Percentiles rank a stretch among this genome's conserved stretches.
Conservation (phyloP, 306 rosid species). For the Senna siamea region DNA sequence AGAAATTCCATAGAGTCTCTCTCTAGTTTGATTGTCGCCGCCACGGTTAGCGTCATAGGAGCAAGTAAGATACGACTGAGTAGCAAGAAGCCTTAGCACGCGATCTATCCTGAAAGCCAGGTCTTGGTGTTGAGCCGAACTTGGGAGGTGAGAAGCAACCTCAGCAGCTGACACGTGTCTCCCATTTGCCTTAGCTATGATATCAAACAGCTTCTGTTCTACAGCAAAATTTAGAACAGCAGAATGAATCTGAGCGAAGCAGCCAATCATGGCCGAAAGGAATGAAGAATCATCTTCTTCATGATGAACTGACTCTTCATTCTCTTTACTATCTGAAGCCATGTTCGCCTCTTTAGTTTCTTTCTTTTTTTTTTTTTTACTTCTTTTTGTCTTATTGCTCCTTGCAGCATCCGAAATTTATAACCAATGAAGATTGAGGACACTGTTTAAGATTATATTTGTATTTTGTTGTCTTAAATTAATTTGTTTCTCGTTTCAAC, state of each 20-base stretch:
- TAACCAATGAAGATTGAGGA: no score
- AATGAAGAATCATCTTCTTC: background rate
- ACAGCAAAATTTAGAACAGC: background rate
- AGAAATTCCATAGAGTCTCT: background rate
- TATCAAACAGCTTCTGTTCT: background rate
- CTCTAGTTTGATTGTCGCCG: background rate
- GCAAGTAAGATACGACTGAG: background rate
- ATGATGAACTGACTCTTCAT: background rate
- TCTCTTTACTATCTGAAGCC: background rate
- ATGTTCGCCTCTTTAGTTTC: no score
- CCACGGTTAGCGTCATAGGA: background rate
- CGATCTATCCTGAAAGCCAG: background rate
- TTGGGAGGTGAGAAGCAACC: background rate
- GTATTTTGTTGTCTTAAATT: no score
- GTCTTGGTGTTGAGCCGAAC: background rate
- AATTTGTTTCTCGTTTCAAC: no score
- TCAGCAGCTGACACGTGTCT: slow-evolving; percentile 1
- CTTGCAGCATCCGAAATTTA: background rate
- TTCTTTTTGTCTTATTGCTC: background rate
- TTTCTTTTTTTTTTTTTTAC: no score
- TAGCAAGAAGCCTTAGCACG: background rate
- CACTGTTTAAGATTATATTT: no score
- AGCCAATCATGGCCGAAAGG: background rate
- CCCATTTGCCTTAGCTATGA: background rate
- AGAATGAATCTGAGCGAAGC: background rate